Percentiles rank a stretch among this genome's conserved stretches.
Conservation (phyloP, 495 filamentous ascomycete species). For the Xylaria cubensis region DNA sequence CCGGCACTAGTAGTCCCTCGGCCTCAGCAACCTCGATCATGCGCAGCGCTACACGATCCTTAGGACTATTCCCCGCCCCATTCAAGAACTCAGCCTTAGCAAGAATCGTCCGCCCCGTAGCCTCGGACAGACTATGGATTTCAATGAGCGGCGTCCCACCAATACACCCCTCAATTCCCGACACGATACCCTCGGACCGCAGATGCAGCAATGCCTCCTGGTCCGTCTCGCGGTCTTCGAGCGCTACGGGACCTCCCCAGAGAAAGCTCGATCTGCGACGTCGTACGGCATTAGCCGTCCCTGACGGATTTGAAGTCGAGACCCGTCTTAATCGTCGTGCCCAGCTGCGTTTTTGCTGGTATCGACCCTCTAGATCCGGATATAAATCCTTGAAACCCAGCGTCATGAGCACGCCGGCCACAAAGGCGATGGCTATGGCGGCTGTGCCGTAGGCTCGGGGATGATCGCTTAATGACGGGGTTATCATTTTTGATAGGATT, state of each 20-base stretch:
- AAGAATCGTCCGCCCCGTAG: slow-evolving; percentile 91
- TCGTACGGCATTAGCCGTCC: slow-evolving; percentile 2
- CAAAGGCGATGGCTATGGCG: slow-evolving; percentile 71
- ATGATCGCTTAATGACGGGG: slow-evolving; percentile 62
- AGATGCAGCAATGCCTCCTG: slow-evolving; percentile 20
- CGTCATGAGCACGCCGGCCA: slow-evolving; percentile 73
- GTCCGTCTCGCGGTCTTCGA: slow-evolving; percentile 57
- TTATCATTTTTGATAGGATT: background rate
- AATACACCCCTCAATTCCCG: slow-evolving; percentile 91
- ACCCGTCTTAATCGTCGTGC: slow-evolving; percentile 22
- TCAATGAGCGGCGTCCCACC: slow-evolving; percentile 91
- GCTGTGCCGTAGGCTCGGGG: slow-evolving; percentile 63
- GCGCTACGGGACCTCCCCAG: slow-evolving; percentile 49
- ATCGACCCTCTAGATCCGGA: slow-evolving; percentile 68
- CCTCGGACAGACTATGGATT: slow-evolving; percentile 86
- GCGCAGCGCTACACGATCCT: slow-evolving; percentile 90
- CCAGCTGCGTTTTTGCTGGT: slow-evolving; percentile 50
- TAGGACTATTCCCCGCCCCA: slow-evolving; percentile 93
- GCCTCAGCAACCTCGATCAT: slow-evolving; percentile 88
- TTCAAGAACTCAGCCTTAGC: slow-evolving; percentile 98
- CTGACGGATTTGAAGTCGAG: slow-evolving; percentile 8
- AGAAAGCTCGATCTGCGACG: slow-evolving; percentile 47
- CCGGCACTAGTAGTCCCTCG: slow-evolving; percentile 74
- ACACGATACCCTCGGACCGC: slow-evolving; percentile 44
- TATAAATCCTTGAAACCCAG: slow-evolving; percentile 78